These are phyloP conservation scores for Glutinoglossum americanum DNA, from an alignment of 495 filamentous ascomycete species.

Conservation along the genomic window DNA sequence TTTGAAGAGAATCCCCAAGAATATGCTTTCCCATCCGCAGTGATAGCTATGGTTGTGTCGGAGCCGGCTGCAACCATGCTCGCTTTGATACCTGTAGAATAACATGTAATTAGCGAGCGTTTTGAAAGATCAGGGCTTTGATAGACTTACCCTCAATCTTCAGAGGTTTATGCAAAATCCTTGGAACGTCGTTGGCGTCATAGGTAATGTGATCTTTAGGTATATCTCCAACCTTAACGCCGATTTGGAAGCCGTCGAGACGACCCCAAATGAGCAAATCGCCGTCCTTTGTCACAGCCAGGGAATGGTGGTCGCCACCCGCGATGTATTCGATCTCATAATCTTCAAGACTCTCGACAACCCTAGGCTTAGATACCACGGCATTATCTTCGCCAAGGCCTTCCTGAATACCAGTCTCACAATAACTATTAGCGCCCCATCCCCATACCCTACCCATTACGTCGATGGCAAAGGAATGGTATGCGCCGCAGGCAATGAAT, in stretches of 20 bases:
- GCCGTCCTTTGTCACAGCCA: slow-evolving; percentile 38
- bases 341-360: slow-evolving; percentile 35
- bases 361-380: slow-evolving; percentile 31
- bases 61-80: slow-evolving; percentile 23
- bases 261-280: slow-evolving; percentile 49
- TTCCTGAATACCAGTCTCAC: slow-evolving; percentile 49
- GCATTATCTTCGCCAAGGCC: slow-evolving; percentile 45
- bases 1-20: slow-evolving; percentile 47
- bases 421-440: slow-evolving; percentile 81
- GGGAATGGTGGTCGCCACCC: slow-evolving; percentile 48
- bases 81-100: slow-evolving; percentile 15
- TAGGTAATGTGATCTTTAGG: slow-evolving; percentile 33
- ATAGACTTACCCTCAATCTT: slow-evolving; percentile 17
- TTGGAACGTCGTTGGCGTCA: slow-evolving; percentile 29
- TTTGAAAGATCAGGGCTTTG: slow-evolving; percentile 1
- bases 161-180: slow-evolving; percentile 34
- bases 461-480: slow-evolving; percentile 60
- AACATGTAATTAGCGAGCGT: slow-evolving; percentile 16
- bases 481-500: slow-evolving; percentile 37
- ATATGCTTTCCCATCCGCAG: slow-evolving; percentile 35
- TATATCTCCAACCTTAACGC: slow-evolving; percentile 28
- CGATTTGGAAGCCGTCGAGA: slow-evolving; percentile 39
- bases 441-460: slow-evolving; percentile 46
- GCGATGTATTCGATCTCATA: slow-evolving; percentile 30
- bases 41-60: slow-evolving; percentile 39